These are phyloP conservation scores for Vitellaria paradoxa DNA, from an alignment of 179 eudicot species.

Conservation along the genomic window DNA sequence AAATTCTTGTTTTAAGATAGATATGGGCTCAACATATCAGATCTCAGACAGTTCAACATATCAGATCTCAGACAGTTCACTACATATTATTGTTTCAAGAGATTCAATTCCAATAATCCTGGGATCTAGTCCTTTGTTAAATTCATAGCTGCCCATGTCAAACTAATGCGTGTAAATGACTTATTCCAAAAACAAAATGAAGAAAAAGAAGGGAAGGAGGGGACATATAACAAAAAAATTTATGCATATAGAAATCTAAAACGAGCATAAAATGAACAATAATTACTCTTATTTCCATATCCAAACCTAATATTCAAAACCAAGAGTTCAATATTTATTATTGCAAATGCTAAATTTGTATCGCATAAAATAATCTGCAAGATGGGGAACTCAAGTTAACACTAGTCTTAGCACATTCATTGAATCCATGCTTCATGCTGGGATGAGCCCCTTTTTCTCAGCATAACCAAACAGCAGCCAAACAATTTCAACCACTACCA, in stretches of 20 bases:
- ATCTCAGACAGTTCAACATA: neutral
- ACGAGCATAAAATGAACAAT: neutral
- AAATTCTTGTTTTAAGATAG: neutral
- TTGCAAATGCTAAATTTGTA: neutral
- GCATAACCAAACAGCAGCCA: neutral
- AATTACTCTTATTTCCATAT: neutral
- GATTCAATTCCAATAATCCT: neutral
- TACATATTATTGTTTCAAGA: no score
- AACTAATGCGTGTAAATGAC: neutral
- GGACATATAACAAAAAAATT: no score
- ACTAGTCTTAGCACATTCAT: neutral
- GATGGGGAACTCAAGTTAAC: neutral
- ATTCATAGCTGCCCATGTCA: neutral
- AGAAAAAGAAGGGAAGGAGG: no score
- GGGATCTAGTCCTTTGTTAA: no score
- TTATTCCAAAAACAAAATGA: no score
- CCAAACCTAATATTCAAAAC: neutral
- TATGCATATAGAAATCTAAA: neutral
- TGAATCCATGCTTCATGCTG: neutral
- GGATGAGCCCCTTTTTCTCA: neutral
- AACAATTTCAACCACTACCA: neutral
- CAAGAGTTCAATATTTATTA: neutral
- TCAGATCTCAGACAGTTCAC: neutral
- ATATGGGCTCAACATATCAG: neutral
- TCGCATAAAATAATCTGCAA: neutral